These are phyloP conservation scores for Aspergillus glaucus DNA, from an alignment of 2,329 filamentous ascomycete species.

Conservation along the genomic window DNA sequence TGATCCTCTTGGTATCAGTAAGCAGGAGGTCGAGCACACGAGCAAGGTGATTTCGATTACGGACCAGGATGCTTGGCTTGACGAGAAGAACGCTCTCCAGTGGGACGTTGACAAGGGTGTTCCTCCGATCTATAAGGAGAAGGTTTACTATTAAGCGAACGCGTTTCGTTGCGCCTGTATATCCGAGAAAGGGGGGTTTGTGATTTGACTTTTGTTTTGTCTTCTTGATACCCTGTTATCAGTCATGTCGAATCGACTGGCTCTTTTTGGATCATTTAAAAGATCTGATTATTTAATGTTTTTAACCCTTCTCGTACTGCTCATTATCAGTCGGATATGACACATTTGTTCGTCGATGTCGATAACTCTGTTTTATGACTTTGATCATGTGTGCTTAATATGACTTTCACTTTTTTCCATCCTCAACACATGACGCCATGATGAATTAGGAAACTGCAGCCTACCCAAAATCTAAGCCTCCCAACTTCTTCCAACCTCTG, in stretches of 20 bases:
- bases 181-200: neutral
- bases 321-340: too few relatives aligned
- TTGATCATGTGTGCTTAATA: too few relatives aligned
- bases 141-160: slow-evolving; percentile 44
- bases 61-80: slow-evolving; percentile 65
- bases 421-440: too few relatives aligned
- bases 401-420: too few relatives aligned
- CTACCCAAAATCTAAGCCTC: too few relatives aligned
- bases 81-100: slow-evolving; percentile 62
- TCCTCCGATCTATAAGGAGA: slow-evolving; percentile 56
- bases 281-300: neutral
- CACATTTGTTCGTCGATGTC: too few relatives aligned
- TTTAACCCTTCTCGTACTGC: too few relatives aligned
- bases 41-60: slow-evolving; percentile 68
- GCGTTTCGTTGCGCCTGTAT: neutral
- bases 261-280: neutral
- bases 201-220: neutral
- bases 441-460: too few relatives aligned
- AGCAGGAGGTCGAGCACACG: slow-evolving; percentile 70
- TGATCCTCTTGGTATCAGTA: slow-evolving; percentile 66
- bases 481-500: too few relatives aligned
- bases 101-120: slow-evolving; percentile 52
- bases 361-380: too few relatives aligned
- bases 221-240: neutral
- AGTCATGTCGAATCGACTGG: too few relatives aligned